These are phyloP conservation scores for Phenoliferia sp. DNA, from an alignment of 1,284 basidiomycete genomes.

Conservation along the genomic window DNA sequence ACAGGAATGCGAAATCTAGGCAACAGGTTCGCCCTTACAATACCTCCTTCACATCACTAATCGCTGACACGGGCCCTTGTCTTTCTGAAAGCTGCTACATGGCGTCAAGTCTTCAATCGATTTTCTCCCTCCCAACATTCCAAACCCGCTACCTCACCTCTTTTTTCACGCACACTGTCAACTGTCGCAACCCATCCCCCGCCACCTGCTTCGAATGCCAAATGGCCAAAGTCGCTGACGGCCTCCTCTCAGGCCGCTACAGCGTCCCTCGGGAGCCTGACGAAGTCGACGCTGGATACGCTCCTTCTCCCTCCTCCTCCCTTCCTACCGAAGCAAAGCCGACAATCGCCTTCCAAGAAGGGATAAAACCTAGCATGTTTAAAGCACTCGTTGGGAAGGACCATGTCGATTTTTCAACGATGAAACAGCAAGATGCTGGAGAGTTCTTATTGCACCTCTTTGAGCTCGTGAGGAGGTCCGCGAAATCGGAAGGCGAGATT, in stretches of 20 bases:
- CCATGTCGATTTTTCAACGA: slow-evolving; percentile 91
- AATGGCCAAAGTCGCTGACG: slow-evolving; percentile 87
- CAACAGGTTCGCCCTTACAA: slow-evolving; percentile 59
- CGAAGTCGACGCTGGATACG: slow-evolving; percentile 37
- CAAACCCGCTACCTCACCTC: slow-evolving; percentile 63
- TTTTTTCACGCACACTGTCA: slow-evolving; percentile 56
- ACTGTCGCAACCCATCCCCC: slow-evolving; percentile 65
- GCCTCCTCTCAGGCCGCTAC: slow-evolving; percentile 87
- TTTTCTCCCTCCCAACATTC: slow-evolving; percentile 79
- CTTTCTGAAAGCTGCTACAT: slow-evolving; percentile 75
- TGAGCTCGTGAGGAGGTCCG: slow-evolving; percentile 61
- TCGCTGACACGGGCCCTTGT: not conserved
- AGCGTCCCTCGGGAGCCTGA: slow-evolving; percentile 55
- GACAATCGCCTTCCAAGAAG: slow-evolving; percentile 67
- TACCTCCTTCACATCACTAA: not conserved
- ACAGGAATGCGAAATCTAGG: slow-evolving; percentile 91
- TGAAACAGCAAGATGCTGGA: slow-evolving; percentile 95
- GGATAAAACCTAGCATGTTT: slow-evolving; percentile 77
- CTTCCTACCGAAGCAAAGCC: not conserved
- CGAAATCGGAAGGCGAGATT: slow-evolving; percentile 47
- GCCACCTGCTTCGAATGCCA: slow-evolving; percentile 91
- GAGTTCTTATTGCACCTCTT: slow-evolving; percentile 87
- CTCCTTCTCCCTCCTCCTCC: slow-evolving; percentile 24
- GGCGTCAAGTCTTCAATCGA: slow-evolving; percentile 82
- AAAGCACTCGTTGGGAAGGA: slow-evolving; percentile 87